Conservation (phyloP, 768 basidiomycete genomes). For the Leccinum imitatum region DNA sequence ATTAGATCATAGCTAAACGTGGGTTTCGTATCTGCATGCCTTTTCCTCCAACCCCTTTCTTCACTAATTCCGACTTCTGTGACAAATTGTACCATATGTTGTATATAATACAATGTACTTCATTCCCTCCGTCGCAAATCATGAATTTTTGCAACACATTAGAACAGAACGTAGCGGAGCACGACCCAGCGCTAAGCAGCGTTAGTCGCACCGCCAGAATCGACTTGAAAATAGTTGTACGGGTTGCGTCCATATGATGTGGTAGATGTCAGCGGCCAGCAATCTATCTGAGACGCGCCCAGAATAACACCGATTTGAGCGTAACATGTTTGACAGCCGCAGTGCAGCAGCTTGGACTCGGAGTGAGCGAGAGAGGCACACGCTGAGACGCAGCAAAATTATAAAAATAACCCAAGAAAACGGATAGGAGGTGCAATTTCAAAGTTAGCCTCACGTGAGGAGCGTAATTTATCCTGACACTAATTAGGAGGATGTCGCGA, state of each 20-base stretch:
- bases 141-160: neutral
- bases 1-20: conserved; percentile 3
- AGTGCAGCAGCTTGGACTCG: neutral
- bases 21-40: neutral
- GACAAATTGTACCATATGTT: conserved; percentile 6
- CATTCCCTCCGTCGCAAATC: neutral
- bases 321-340: neutral
- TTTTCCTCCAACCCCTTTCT: neutral
- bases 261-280: neutral
- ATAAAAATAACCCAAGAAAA: neutral
- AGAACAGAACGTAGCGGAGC: neutral
- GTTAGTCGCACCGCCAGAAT: neutral
- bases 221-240: neutral
- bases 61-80: neutral
- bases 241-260: neutral
- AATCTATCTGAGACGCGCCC: conserved; percentile 5
- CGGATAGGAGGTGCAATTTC: neutral
- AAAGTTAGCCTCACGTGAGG: neutral
- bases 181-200: neutral
- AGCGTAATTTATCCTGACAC: neutral
- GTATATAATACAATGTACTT: conserved; percentile 3
- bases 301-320: neutral
- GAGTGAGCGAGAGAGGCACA: too few relatives aligned
- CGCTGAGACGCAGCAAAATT: neutral
- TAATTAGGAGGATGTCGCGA: neutral